Conservation (phyloP, 2,329 filamentous ascomycete species). For the Volutella citrinella region DNA sequence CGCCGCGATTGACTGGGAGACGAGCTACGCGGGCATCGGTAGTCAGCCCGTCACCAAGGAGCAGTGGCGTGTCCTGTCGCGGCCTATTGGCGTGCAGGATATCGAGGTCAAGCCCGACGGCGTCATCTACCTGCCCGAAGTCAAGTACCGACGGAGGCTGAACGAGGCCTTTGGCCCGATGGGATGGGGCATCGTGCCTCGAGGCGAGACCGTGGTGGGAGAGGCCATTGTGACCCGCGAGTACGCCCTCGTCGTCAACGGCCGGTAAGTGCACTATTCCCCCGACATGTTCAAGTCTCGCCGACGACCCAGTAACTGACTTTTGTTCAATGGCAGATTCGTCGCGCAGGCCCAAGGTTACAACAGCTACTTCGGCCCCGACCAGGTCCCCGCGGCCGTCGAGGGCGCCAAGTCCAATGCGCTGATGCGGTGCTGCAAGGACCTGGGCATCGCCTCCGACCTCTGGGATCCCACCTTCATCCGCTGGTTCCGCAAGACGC, state of each 20-base stretch:
- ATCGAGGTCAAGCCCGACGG: conserved; percentile 98
- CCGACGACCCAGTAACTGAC: too few relatives aligned
- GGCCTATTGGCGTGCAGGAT: conserved; percentile 66
- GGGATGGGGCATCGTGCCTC: conserved; percentile 89
- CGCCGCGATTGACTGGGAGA: conserved; percentile 82
- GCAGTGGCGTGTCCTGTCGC: conserved; percentile 64
- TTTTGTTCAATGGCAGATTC: conserved; percentile 53
- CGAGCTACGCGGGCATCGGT: conserved; percentile 78
- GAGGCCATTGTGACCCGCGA: conserved; percentile 79
- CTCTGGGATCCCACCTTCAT: conserved; percentile 96
- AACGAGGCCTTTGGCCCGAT: conserved; percentile 92
- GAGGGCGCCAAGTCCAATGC: conserved; percentile 98
- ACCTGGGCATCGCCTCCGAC: conserved; percentile 89
- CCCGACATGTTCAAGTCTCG: too few relatives aligned
- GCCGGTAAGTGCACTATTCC: conserved; percentile 79
- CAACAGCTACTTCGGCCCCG: conserved; percentile 86
- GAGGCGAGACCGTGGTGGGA: conserved; percentile 83
- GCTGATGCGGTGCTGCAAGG: conserved; percentile 97
- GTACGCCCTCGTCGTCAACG: conserved; percentile 86
- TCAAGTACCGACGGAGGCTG: conserved; percentile 91
- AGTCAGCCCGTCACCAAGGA: conserved; percentile 67
- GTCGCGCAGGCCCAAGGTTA: conserved; percentile 92
- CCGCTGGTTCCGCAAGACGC: conserved; percentile 71
- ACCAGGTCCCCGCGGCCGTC: conserved; percentile 88
- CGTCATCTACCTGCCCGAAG: conserved; percentile 93